phyloP scores from a whole-genome alignment of 2,329 filamentous ascomycete genomes.

The Alternaria burnsii region DNA sequence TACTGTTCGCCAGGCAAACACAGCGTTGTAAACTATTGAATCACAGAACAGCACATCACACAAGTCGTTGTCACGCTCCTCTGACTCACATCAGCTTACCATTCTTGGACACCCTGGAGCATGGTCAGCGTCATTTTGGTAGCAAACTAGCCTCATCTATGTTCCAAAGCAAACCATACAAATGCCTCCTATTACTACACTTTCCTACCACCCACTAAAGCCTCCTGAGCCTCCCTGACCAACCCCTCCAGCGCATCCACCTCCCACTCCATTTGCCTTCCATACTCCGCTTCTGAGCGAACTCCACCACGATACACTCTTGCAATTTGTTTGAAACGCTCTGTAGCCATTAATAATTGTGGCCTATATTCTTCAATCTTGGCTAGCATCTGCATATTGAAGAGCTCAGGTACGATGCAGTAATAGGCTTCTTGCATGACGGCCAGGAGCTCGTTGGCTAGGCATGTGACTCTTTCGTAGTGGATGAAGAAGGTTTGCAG shows the following conservation, averaged over 20 bases:
- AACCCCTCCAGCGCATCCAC: background rate
- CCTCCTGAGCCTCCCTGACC: background rate
- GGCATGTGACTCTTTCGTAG: background rate
- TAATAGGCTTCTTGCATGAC: background rate
- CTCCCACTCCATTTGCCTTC: background rate
- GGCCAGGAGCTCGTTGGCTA: background rate
- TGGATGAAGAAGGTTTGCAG: background rate
- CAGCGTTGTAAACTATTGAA: background rate
- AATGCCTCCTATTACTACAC: background rate
- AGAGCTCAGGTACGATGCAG: background rate
- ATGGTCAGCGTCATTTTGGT: background rate
- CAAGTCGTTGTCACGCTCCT: background rate
- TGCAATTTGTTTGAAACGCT: background rate
- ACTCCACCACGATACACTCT: background rate
- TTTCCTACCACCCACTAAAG: background rate
- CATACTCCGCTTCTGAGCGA: background rate
- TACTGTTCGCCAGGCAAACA: background rate
- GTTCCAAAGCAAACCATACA: background rate
- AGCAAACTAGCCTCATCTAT: background rate
- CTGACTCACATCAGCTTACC: background rate
- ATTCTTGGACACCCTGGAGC: background rate
- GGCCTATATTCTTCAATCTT: background rate
- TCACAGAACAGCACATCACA: background rate
- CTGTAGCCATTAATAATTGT: background rate
- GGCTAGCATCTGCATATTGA: background rate